Conservation (phyloP, 306 rosid species). For the Canavalia gladiata region DNA sequence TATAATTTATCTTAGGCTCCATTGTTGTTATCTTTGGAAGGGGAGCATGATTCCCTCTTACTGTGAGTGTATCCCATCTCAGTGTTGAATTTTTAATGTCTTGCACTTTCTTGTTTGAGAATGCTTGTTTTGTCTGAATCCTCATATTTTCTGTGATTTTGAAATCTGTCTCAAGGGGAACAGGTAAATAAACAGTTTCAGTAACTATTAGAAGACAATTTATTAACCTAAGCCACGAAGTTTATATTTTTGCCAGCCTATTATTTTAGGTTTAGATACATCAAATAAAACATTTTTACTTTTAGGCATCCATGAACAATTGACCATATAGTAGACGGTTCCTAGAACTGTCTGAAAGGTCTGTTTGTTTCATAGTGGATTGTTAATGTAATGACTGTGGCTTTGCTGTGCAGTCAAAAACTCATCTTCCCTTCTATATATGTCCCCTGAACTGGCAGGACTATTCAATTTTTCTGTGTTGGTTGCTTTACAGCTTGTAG, state of each 20-base stretch:
- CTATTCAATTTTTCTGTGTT: conserved; percentile 41
- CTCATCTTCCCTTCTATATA: conserved; percentile 36
- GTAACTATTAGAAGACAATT: not conserved
- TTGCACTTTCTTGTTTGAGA: conserved; percentile 31
- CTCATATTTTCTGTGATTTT: conserved; percentile 24
- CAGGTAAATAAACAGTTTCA: conserved; percentile 18
- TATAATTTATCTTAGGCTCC: conserved; percentile 24
- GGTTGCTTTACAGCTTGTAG: conserved; percentile 61
- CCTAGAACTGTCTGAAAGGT: conserved; percentile 8
- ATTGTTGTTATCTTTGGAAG: conserved; percentile 1
- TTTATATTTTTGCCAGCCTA: conserved; percentile 21
- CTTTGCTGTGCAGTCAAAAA: conserved; percentile 32
- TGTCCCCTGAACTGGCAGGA: conserved; percentile 31
- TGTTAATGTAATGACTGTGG: conserved; percentile 18
- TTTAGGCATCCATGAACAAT: conserved; percentile 9
- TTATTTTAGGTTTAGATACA: conserved; percentile 5
- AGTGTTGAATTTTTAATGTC: conserved; percentile 27
- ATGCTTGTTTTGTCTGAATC: conserved; percentile 34
- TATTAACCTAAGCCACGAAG: conserved; percentile 22
- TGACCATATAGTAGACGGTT: conserved; percentile 19
- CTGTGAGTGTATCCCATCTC: not conserved
- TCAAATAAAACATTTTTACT: conserved; percentile 14
- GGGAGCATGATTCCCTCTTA: conserved; percentile 6
- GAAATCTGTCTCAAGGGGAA: conserved; percentile 14
- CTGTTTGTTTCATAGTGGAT: conserved; percentile 34